Evolutionary conservation across 768 basidiomycete genomes (phyloP), one percentile per base, ranked within the genome.

Genomic region (Naematelia aurantialba): DNA sequence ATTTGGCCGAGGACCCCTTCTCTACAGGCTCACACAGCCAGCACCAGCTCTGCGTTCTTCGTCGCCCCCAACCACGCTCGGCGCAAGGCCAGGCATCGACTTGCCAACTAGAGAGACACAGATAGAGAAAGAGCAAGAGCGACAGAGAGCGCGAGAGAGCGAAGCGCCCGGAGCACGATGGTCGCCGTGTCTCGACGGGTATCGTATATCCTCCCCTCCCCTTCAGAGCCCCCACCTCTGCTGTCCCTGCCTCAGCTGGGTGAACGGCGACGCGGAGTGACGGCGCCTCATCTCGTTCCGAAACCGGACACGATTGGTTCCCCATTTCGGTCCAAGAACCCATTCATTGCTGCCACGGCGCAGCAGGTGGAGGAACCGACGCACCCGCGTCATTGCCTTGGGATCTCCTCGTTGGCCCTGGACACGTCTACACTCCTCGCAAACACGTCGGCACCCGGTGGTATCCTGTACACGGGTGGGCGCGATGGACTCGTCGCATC

Each of bases 381-480:
- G 11, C 84, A 88, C 62, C 88, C 89, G n/a, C 82, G 86, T 29
- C 92, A 97, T 78, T 84, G 91, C 21, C 83, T 97, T 0, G 90
- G 90, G 2, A 85, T 92, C 34, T 85, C 88, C 0, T 86, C 89
- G 0, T 82, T 97, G n/a, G 92, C 89, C 0, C 79, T 97, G 21
- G 92, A 97, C 76, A 82, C 83, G 0, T 86, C 89, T 0, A 94
- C 92, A 1, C 82, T 83, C 48, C 81, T 96, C 5, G 72, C 82
- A n/a, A 87, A 87, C 4, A 80, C 80, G n/a, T 39, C 54, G 2
- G 59, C 76, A 3, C 91, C 92, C 0, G 85, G 89, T 64, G 92
- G 92, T 3, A 92, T 96, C 44, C 78, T 96, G 1, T 96, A 96
- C 73, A 85, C 89, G 1, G 91, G 87, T 25, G 91, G 90, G 22